Evolutionary conservation across 257 asterid species (phyloP).

Genomic region (Jacaranda copaia): DNA sequence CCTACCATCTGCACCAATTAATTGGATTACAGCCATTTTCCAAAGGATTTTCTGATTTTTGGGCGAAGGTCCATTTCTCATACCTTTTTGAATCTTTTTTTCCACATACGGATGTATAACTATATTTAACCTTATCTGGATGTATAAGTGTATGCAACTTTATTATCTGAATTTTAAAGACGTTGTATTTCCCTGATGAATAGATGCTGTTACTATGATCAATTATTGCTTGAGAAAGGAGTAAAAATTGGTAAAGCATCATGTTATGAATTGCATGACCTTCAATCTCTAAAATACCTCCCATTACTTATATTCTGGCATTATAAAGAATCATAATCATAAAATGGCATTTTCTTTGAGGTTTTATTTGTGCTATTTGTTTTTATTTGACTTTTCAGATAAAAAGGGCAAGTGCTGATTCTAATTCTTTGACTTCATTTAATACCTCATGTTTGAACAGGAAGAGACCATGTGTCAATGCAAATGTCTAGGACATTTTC

Average conservation of each 20-base stretch:
- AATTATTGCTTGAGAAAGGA: slow-evolving; percentile 15
- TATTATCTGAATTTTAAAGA: slow-evolving; percentile 15
- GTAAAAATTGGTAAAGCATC: slow-evolving; percentile 11
- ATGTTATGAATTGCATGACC: not conserved
- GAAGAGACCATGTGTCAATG: slow-evolving; percentile 64
- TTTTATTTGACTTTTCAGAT: slow-evolving; percentile 4
- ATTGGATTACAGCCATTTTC: not conserved
- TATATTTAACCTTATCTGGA: slow-evolving; percentile 16
- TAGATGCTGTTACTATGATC: not conserved
- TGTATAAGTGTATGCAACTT: not conserved
- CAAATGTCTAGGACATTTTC: slow-evolving; percentile 70
- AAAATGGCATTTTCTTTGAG: slow-evolving; percentile 19
- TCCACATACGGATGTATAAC: not conserved
- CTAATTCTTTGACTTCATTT: slow-evolving; percentile 4
- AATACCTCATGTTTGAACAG: slow-evolving; percentile 46
- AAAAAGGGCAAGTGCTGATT: not conserved
- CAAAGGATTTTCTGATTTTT: not conserved
- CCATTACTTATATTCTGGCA: slow-evolving; percentile 16
- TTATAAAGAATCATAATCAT: not conserved
- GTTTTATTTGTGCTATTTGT: not conserved
- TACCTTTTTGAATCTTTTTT: not conserved
- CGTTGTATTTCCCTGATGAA: not conserved
- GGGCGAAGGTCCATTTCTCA: not conserved
- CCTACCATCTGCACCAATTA: not conserved
- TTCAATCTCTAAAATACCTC: slow-evolving; percentile 3